Evolutionary conservation across 2,329 filamentous ascomycete species (phyloP).

Genomic region (Alternaria incomplexa): DNA sequence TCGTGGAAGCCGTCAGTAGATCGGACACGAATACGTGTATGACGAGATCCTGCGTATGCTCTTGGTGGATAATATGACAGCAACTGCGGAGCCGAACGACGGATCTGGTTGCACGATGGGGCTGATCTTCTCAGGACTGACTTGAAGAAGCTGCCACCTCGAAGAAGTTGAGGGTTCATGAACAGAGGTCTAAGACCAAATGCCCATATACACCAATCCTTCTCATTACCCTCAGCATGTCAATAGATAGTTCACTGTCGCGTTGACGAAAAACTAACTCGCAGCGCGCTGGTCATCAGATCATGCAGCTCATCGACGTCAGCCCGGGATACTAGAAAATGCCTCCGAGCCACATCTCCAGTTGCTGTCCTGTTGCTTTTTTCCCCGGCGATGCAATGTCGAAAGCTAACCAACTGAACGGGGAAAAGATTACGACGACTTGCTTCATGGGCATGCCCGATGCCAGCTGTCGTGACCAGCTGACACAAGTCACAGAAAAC

Average conservation of each 20-base stretch:
- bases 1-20: conserved; percentile 8
- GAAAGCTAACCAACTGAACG: conserved; percentile 16
- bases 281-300: not conserved
- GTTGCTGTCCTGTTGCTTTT: conserved; percentile 10
- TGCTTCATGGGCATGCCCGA: conserved; percentile 23
- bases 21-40: conserved; percentile 20
- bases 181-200: not conserved
- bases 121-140: not conserved
- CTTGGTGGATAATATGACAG: conserved; percentile 9
- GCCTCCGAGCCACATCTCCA: conserved; percentile 5
- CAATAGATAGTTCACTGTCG: not conserved
- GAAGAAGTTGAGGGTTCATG: not conserved
- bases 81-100: not conserved
- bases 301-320: not conserved
- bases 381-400: conserved; percentile 14
- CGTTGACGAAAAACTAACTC: not conserved
- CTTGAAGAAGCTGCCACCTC: not conserved
- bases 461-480: conserved; percentile 37
- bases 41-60: conserved; percentile 22
- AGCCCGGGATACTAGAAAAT: not conserved
- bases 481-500: conserved; percentile 42
- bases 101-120: not conserved
- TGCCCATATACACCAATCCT: not conserved
- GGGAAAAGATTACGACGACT: conserved; percentile 33
- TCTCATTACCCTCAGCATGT: not conserved